A percentile compares a stretch with the other conserved stretches of the same genome.
Conservation (phyloP, 139 green algal genomes). For the Chlamydomonas incerta region DNA sequence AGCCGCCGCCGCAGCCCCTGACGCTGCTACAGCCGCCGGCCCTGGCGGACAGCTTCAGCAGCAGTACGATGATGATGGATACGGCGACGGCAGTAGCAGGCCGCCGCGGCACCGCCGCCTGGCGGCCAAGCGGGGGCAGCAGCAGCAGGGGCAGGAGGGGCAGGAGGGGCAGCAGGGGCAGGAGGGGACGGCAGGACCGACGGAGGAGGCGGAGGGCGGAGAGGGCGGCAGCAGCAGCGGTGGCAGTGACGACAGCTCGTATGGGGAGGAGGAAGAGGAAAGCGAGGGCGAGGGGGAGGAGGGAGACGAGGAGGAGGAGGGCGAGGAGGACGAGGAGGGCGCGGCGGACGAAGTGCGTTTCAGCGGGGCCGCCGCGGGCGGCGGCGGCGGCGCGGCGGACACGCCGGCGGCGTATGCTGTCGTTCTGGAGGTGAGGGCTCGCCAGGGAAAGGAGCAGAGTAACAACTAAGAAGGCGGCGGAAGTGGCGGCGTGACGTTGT, state of each 20-base stretch:
- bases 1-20: neutral
- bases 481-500: no score
- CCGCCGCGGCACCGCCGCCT: no score
- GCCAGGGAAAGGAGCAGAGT: neutral
- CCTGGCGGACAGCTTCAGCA: neutral
- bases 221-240: no score
- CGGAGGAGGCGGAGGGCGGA: no score
- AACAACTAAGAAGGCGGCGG: no score
- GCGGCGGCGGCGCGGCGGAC: neutral
- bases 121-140: no score
- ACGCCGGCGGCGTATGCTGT: conserved; percentile 15
- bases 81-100: conserved; percentile 30
- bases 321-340: neutral
- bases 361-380: neutral
- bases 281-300: neutral
- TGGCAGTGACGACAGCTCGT: neutral
- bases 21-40: neutral
- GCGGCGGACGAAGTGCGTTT: conserved; percentile 18
- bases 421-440: conserved; percentile 5
- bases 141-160: no score
- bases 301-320: neutral
- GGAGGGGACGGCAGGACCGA: no score
- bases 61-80: conserved; percentile 34
- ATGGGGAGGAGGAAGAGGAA: neutral
- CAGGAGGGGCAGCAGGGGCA: neutral